A percentile compares a stretch with the other conserved stretches of the same genome.
Conservation (phyloP, 441 rosid species). For the Pelargonium australe region DNA sequence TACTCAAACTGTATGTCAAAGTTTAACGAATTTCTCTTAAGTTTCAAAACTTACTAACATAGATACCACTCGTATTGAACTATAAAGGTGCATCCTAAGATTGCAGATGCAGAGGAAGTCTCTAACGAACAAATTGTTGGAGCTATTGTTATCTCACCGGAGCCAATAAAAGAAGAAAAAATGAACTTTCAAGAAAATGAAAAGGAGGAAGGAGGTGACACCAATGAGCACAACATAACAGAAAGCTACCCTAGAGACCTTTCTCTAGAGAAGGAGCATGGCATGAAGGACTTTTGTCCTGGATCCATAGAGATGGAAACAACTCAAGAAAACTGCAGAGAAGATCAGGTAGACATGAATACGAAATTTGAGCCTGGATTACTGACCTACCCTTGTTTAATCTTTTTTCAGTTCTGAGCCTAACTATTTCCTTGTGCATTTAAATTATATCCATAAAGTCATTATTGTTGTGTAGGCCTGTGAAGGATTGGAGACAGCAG, state of each 20-base stretch:
- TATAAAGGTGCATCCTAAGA: no score
- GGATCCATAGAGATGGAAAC: conserved; percentile 10
- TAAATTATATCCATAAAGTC: background rate
- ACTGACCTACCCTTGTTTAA: background rate
- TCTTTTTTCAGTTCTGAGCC: background rate
- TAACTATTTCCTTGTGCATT: background rate
- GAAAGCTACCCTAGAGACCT: no score
- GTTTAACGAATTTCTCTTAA: background rate
- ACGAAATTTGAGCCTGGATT: background rate
- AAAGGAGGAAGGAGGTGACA: no score
- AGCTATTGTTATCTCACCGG: no score
- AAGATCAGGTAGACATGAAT: conserved; percentile 12
- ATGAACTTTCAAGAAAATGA: no score
- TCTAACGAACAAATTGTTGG: no score
- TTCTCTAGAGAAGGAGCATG: conserved; percentile 2
- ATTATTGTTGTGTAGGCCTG: conserved; percentile 10
- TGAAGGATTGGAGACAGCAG: conserved; percentile 16
- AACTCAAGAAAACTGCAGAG: conserved; percentile 12
- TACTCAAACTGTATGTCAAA: conserved; percentile 1
- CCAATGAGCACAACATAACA: no score
- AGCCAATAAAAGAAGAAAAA: no score
- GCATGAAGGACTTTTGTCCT: conserved; percentile 1
- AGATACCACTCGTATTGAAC: no score
- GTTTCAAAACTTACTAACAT: no score
- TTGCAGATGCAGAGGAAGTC: no score